Percentiles rank a stretch among this genome's conserved stretches.
Conservation (phyloP, 2,329 filamentous ascomycete species). For the Colletotrichum endophyticum region DNA sequence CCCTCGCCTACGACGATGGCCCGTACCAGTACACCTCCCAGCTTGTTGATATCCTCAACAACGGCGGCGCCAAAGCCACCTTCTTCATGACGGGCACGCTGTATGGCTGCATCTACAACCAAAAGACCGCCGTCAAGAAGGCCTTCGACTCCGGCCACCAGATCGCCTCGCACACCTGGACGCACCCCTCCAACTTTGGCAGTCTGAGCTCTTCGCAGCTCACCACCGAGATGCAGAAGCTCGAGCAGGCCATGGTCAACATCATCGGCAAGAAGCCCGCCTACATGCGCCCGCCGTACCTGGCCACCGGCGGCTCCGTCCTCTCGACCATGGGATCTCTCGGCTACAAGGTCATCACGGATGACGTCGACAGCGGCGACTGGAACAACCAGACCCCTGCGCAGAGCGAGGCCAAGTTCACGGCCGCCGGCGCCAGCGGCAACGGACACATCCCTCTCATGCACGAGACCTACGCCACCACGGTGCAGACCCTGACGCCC, state of each 20-base stretch:
- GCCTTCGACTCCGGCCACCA: slow-evolving; percentile 57
- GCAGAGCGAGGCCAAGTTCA: slow-evolving; percentile 59
- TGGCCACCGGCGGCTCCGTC: slow-evolving; percentile 49
- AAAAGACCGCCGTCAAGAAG: slow-evolving; percentile 56
- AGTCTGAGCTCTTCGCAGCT: slow-evolving; percentile 41
- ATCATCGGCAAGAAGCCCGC: slow-evolving; percentile 52
- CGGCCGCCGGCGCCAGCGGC: slow-evolving; percentile 43
- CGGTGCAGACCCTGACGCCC: slow-evolving; percentile 52
- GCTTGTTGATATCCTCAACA: slow-evolving; percentile 55
- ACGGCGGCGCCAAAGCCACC: slow-evolving; percentile 53
- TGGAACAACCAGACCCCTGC: slow-evolving; percentile 58
- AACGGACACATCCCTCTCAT: slow-evolving; percentile 62
- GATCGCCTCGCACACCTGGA: slow-evolving; percentile 59
- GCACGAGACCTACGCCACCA: slow-evolving; percentile 58
- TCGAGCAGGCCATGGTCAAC: slow-evolving; percentile 56
- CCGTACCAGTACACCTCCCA: slow-evolving; percentile 53
- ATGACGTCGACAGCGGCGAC: slow-evolving; percentile 66
- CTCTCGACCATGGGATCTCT: slow-evolving; percentile 46
- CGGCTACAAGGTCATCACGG: slow-evolving; percentile 65
- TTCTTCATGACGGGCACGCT: slow-evolving; percentile 59
- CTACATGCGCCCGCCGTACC: slow-evolving; percentile 56
- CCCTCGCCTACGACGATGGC: slow-evolving; percentile 60
- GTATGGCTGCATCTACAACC: slow-evolving; percentile 56
- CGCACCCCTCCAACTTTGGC: slow-evolving; percentile 48
- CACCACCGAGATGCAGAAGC: slow-evolving; percentile 51